Evolutionary conservation across 176 grass and related monocot species (phyloP).

Genomic region (Dactylis glomerata): DNA sequence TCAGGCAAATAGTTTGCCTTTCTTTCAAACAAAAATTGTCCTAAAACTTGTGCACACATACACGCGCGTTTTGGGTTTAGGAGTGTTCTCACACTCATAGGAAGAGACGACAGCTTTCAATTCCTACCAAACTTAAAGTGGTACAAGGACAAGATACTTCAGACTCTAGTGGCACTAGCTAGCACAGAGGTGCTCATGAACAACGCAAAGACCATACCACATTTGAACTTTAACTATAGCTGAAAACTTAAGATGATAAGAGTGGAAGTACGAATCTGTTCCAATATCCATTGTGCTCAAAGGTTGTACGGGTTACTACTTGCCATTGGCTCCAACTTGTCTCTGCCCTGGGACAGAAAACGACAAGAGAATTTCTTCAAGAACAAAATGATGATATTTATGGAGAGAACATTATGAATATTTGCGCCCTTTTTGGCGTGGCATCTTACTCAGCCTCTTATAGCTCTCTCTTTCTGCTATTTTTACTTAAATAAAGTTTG

Average conservation of each 20-base stretch:
- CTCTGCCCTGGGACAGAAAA: not conserved
- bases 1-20: too few species aligned
- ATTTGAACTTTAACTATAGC: not conserved
- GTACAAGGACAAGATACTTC: conserved; percentile 8
- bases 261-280: not conserved
- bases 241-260: not conserved
- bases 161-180: not conserved
- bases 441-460: not conserved
- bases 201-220: not conserved
- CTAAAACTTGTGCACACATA: not conserved
- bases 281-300: not conserved
- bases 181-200: not conserved
- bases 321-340: conserved; percentile 10
- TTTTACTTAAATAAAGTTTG: not conserved
- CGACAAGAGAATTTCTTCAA: conserved; percentile 13
- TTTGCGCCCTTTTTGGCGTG: not conserved
- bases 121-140: not conserved
- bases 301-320: not conserved
- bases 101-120: not conserved
- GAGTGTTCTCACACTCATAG: not conserved
- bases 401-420: not conserved
- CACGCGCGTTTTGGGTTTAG: not conserved
- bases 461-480: not conserved
- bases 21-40: too few species aligned
- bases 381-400: not conserved